Conservation (phyloP, 2,329 filamentous ascomycete genomes). For the Alternaria gaisen region DNA sequence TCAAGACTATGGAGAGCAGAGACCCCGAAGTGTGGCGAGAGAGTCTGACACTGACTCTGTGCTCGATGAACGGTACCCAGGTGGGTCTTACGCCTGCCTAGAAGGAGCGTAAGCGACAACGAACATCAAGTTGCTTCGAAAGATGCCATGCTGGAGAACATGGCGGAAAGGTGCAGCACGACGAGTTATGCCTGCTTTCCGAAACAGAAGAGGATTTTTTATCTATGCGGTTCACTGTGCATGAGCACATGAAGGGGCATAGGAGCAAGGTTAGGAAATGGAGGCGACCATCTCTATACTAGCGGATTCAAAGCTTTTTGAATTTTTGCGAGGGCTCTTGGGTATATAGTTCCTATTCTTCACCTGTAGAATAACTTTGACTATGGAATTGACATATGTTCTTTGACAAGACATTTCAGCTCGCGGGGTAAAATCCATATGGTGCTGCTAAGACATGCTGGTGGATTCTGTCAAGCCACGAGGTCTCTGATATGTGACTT, state of each 20-base stretch:
- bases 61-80: conserved; percentile 39
- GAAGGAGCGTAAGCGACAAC: conserved; percentile 9
- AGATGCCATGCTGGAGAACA: conserved; percentile 8
- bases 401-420: neutral
- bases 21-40: conserved; percentile 44
- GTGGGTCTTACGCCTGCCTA: conserved; percentile 41
- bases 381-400: neutral
- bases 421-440: neutral
- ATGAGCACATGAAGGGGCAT: neutral
- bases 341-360: neutral
- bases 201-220: neutral
- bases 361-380: neutral
- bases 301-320: neutral
- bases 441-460: neutral
- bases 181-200: conserved; percentile 16
- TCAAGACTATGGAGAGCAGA: conserved; percentile 40
- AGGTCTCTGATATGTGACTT: neutral
- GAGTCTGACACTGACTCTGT: conserved; percentile 40
- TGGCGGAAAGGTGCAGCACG: neutral
- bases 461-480: neutral
- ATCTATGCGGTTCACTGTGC: neutral
- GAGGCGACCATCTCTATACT: conserved; percentile 12
- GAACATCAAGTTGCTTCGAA: conserved; percentile 17
- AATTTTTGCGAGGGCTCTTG: neutral
- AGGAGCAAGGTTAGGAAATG: neutral